Evolutionary conservation across 1,284 basidiomycete genomes (phyloP), one percentile per base, ranked within the genome.

Genomic region (Moesziomyces antarcticus): DNA sequence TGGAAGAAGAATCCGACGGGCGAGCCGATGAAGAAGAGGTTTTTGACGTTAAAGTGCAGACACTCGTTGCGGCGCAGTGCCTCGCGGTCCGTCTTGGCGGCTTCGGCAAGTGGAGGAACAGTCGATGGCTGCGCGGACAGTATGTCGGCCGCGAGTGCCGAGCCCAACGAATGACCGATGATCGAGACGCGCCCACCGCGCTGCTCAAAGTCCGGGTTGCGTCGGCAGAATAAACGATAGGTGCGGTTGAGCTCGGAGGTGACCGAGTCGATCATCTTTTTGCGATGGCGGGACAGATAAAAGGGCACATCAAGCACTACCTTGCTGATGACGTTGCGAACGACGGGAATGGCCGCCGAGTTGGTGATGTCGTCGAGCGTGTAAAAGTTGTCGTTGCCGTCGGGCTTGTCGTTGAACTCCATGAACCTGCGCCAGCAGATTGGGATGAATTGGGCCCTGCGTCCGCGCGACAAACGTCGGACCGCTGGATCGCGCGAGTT

Each of bases 391-490:
- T 85, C 84, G 42, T 85, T 84, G 18, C 84, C 77, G 18, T 87
- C 73, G 20, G 72, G 63, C 56, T 59, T 41, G 24, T 70, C 63
- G 51, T 74, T 63, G 21, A 83, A 83, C 20, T 78, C 56, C 22
- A 88, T 79, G 11, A 82, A 86, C 4, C 87, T 85, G 13, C 88
- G 82, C 88, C 88, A 89, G 75, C 88, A 87, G 16, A 89, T 86
- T 0, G 88, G 88, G 6, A 89, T 78, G 47, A 88, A 86, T 59
- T 87, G 87, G 1, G 86, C 84, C 21, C 87, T 84, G 9, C 86
- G 73, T 3, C 77, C 75, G 27, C 73, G 57, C 3, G 75, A 62
- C 30, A 82, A 50, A 22, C 54, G 45, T 8, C 65, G 56, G 11
- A 83, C 27, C 11, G 55, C 75, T 14, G 65, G 72, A 46, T 68